Conservation (phyloP, 1,139 yeast species). For the Tardiomyces blankii region DNA sequence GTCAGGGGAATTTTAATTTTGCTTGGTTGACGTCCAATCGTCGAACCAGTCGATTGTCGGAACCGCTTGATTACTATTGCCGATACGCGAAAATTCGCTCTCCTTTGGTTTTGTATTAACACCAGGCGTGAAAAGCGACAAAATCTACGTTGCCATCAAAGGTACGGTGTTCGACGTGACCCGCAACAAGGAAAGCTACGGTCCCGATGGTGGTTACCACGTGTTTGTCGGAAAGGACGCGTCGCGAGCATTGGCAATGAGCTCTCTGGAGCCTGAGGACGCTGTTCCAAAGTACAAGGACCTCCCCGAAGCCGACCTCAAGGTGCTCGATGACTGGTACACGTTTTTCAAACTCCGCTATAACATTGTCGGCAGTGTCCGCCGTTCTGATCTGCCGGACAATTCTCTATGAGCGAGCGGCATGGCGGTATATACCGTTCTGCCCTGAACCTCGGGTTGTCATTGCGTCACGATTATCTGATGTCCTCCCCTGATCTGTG, state of each 20-base stretch:
- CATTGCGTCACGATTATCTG: too few relatives aligned
- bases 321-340: slow-evolving; percentile 78
- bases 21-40: too few relatives aligned
- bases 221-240: slow-evolving; percentile 70
- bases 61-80: too few relatives aligned
- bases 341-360: slow-evolving; percentile 65
- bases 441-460: too few relatives aligned
- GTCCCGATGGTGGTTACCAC: slow-evolving; percentile 65
- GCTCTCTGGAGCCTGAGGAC: slow-evolving; percentile 39
- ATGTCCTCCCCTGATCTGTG: too few relatives aligned
- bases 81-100: too few relatives aligned
- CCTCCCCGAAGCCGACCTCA: slow-evolving; percentile 47
- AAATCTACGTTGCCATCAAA: slow-evolving; percentile 60
- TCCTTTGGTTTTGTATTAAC: too few relatives aligned
- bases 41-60: too few relatives aligned
- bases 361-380: slow-evolving; percentile 33
- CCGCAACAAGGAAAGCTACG: slow-evolving; percentile 52
- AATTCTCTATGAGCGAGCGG: background rate
- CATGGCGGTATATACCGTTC: too few relatives aligned
- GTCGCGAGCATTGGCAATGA: slow-evolving; percentile 55
- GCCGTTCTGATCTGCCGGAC: background rate
- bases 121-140: slow-evolving; percentile 29
- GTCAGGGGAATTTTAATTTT: too few relatives aligned
- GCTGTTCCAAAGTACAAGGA: slow-evolving; percentile 56
- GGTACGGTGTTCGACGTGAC: slow-evolving; percentile 75